These are phyloP conservation scores for Aaosphaeria arxii DNA, from an alignment of 2,329 filamentous ascomycete species.

Conservation along the genomic window DNA sequence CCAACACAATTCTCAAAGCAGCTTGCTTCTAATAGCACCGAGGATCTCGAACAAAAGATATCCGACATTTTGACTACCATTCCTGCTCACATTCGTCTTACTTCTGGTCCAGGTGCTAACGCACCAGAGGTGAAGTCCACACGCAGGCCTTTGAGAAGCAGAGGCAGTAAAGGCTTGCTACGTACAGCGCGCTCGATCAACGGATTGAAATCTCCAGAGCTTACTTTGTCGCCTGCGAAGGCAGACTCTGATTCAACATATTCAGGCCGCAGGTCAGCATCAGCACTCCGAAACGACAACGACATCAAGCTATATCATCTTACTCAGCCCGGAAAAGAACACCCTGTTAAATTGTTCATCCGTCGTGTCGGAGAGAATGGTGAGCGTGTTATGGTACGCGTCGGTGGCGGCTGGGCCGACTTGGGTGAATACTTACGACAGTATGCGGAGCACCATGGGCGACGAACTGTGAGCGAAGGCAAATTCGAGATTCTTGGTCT, in stretches of 20 bases:
- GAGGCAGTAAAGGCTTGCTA: conserved; percentile 28
- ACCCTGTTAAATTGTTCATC: conserved; percentile 92
- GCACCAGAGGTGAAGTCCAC: conserved; percentile 25
- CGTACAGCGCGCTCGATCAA: conserved; percentile 30
- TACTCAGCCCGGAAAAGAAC: conserved; percentile 75
- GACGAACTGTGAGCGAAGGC: conserved; percentile 59
- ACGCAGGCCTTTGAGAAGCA: conserved; percentile 19
- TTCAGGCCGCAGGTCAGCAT: conserved; percentile 27
- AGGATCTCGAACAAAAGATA: conserved; percentile 76
- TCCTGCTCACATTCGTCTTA: conserved; percentile 75
- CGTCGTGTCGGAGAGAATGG: conserved; percentile 85
- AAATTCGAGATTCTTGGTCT: conserved; percentile 56
- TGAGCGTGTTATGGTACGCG: conserved; percentile 95
- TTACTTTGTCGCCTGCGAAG: conserved; percentile 37
- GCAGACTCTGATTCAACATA: conserved; percentile 22
- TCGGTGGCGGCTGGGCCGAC: conserved; percentile 98
- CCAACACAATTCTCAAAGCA: conserved; percentile 31
- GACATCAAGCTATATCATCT: conserved; percentile 93
- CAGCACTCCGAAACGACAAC: conserved; percentile 32
- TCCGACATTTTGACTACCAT: conserved; percentile 74
- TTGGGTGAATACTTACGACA: conserved; percentile 91
- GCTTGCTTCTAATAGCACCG: conserved; percentile 32
- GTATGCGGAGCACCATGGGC: conserved; percentile 87
- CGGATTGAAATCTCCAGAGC: conserved; percentile 32
- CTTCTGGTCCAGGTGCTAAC: conserved; percentile 35